These are phyloP conservation scores for Hibiscus tridactylites DNA, from an alignment of 345 rosid species.

Conservation along the genomic window DNA sequence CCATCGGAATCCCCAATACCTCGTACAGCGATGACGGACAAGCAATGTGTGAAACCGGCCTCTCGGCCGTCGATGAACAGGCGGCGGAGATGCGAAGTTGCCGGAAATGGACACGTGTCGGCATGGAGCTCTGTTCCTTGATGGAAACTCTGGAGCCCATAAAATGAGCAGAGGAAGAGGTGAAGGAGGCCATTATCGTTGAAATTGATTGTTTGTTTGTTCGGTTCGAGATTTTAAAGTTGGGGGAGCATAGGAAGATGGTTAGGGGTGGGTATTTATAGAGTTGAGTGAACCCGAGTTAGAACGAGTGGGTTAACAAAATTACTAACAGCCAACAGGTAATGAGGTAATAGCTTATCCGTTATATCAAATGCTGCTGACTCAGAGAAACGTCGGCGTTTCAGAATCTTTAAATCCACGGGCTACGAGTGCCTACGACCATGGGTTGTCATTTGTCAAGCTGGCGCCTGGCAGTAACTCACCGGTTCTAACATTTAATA, in stretches of 20 bases:
- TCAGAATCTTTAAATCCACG: neutral
- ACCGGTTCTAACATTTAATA: neutral
- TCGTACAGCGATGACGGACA: conserved; percentile 38
- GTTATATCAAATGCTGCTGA: conserved; percentile 26
- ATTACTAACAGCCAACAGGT: neutral
- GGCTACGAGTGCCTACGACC: no score
- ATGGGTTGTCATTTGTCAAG: neutral
- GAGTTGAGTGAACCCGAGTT: conserved; percentile 21
- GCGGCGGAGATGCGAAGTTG: conserved; percentile 31
- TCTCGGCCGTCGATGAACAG: conserved; percentile 28
- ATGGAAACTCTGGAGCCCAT: conserved; percentile 1
- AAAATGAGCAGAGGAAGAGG: neutral
- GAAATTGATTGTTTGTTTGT: neutral
- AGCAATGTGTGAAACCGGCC: conserved; percentile 5
- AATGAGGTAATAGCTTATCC: neutral
- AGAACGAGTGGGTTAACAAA: conserved; percentile 16
- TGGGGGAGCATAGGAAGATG: neutral
- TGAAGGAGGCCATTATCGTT: conserved; percentile 6
- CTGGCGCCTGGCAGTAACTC: neutral
- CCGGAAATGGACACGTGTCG: conserved; percentile 23
- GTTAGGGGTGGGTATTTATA: conserved; percentile 7
- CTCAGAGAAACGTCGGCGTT: conserved; percentile 31
- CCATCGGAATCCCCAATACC: conserved; percentile 46
- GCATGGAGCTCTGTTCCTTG: neutral
- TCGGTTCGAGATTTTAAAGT: neutral